Evolutionary conservation across 1,284 basidiomycete species (phyloP), one percentile per base, ranked within the genome.

Genomic region (Sutorius eximius): DNA sequence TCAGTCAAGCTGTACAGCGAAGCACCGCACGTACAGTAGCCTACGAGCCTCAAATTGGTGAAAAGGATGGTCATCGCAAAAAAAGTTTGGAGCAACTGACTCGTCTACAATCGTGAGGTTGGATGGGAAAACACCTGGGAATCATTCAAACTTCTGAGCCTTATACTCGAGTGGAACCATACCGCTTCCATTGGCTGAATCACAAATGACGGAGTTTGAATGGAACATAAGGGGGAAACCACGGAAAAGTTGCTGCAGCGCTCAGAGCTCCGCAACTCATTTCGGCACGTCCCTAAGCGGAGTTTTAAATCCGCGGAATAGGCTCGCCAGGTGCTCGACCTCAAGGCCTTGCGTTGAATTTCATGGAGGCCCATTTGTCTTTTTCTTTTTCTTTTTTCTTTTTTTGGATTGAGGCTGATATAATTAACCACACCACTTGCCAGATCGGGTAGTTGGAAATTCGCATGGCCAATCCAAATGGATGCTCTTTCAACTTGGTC

Each of bases 11-110:
- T 33, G 27, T 24, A 30, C 13, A n/a, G 22, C 8, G 36, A 29
- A 24, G 11, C 48, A 43, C 15, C 43, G 24, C 13, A 66, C 78
- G 63, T 58, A 77, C 82, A 59, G 56, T 82, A 84, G 62, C 78
- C 78, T n/a, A 62, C 69, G 37, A 81, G 53, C 64, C 82, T 74
- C 61, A 80, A 64, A 50, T 81, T 80, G 56, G 72, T 73, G 69
- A 85, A 85, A 59, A 79, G 76, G 44, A 84, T 72, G 38, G 82
- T 84, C 82, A 85, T 85, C 8, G 12, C 30, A 40, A 33, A 37
- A 49, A 42, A 42, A 2, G 51, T 56, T 32, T 52, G 45, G 45
- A 47, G 51, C 16, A 13, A 24, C 32, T 32, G 44, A 68, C 62
- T 60, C 62, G 68, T 58, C 64, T 65, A 43, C 65, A 44, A 55